Base-by-base conservation (phyloP, 306 rosid species). In the Hippophae rhamnoides region DNA sequence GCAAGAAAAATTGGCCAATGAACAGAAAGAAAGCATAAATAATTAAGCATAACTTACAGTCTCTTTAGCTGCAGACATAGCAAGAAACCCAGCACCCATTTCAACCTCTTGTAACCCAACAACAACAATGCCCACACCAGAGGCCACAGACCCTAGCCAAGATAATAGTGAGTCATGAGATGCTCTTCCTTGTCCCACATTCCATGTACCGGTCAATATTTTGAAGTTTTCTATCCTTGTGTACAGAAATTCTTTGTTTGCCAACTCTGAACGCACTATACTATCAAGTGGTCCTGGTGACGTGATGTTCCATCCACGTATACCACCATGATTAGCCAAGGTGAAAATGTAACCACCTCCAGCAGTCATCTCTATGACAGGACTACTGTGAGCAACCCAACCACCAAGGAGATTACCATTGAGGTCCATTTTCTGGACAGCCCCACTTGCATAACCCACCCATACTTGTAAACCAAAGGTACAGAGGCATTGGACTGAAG, bases 51-150 rank as follows among this genome's bases (percentile, higher is more conserved):
- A 57, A 77, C 93, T 83, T 66, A 92, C 98, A 67, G 98, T 87
- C 74, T 92, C 98, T 82, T 81, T 87, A 73, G 98, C 98, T 60
- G 95, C 98, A 69, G 98, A 87, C 89, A 87, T 78, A 56, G 98
- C 98, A 23, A 92, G 96, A 75, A 92, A 89, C 50, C 95, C 98
- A 78, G 98, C 98, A 6, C 98, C 98, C 98, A 87, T 92, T 77
- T 92, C 98, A 83, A 92, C 93, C 74, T 92, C 98, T 80, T 92
- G 98, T 93, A 92, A 69, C 78, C 98, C 98, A 69, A 87, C 89
- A 65, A 92, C 93, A 59, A 92, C 87, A 58, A 92, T 78, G 62
- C 86, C 85, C 65, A 74, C 93, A 78, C 82, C 86, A 71, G 85
- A 76, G 60, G 81, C 82, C 64, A 71, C 95, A 65, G 86, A 80